These are phyloP conservation scores for Candida dubliniensis DNA, from an alignment of 1,139 yeast species.

Conservation along the genomic window DNA sequence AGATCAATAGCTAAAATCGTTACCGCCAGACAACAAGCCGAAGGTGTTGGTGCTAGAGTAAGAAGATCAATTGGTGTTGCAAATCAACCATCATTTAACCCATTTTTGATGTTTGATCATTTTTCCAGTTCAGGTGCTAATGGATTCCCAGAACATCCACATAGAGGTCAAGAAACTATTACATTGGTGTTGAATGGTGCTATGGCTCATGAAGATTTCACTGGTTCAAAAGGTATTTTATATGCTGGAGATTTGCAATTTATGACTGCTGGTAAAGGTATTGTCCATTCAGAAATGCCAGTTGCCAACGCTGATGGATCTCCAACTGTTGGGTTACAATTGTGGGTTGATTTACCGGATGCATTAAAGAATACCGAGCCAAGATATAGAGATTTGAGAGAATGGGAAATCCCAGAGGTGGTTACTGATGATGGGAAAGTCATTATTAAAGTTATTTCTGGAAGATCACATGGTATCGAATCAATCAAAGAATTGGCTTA, in stretches of 20 bases:
- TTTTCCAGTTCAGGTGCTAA: conserved; percentile 53
- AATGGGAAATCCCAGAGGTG: conserved; percentile 65
- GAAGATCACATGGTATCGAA: conserved; percentile 71
- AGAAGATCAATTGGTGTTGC: conserved; percentile 77
- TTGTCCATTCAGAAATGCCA: conserved; percentile 89
- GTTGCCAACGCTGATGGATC: conserved; percentile 57
- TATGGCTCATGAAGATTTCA: conserved; percentile 89
- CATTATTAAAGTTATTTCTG: conserved; percentile 72
- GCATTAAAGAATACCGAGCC: conserved; percentile 69
- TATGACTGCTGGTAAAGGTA: conserved; percentile 93
- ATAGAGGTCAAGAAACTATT: not conserved
- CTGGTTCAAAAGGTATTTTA: conserved; percentile 77
- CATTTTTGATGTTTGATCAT: conserved; percentile 84
- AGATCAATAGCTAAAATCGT: conserved; percentile 63
- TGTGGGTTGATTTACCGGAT: conserved; percentile 90
- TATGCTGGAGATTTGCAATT: conserved; percentile 88
- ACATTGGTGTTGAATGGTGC: conserved; percentile 64
- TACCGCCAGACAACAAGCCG: conserved; percentile 72
- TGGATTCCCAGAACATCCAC: conserved; percentile 87
- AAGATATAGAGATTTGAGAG: conserved; percentile 75
- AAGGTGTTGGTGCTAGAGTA: conserved; percentile 86
- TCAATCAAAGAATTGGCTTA: conserved; percentile 77
- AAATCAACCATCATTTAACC: conserved; percentile 70
- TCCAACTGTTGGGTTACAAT: conserved; percentile 70
- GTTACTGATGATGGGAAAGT: conserved; percentile 68